Evolutionary conservation across 257 asterid species (phyloP).

Genomic region (Cruciata laevipes): DNA sequence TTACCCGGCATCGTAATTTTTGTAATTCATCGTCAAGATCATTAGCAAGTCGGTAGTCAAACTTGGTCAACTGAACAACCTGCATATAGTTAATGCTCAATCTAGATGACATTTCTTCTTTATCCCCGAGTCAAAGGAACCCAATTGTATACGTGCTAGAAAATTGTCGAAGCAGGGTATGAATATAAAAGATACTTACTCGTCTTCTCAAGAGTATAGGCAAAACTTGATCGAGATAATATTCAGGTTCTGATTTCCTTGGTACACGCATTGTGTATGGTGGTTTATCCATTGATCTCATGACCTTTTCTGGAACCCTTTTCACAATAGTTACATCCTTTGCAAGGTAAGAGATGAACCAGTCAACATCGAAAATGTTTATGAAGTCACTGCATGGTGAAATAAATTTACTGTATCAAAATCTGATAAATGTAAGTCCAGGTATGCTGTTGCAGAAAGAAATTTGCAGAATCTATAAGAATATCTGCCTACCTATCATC

Average conservation of each 20-base stretch:
- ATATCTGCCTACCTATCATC: constrained; percentile 74
- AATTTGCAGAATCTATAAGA: neutral
- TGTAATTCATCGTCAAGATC: constrained; percentile 86
- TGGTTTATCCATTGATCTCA: constrained; percentile 98
- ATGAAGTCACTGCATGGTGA: constrained; percentile 72
- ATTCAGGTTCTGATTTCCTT: constrained; percentile 92
- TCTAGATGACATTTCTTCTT: neutral
- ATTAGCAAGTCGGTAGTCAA: constrained; percentile 89
- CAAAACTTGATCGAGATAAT: constrained; percentile 90
- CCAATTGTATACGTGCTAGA: neutral
- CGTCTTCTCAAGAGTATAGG: constrained; percentile 87
- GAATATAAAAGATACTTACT: constrained; percentile 42
- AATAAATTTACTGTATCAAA: constrained; percentile 16
- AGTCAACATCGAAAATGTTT: constrained; percentile 81
- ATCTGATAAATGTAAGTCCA: neutral
- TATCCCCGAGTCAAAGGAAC: neutral
- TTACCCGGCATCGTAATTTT: constrained; percentile 88
- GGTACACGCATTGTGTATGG: constrained; percentile 99
- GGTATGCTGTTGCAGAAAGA: neutral
- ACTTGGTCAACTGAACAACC: constrained; percentile 98
- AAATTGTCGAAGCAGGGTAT: neutral
- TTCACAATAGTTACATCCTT: constrained; percentile 81
- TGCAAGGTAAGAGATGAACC: constrained; percentile 93
- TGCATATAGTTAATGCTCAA: constrained; percentile 30
- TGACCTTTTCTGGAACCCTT: constrained; percentile 92